A percentile compares a stretch with the other conserved stretches of the same genome.
Evolutionary conservation across 192 early-diverging fungal genomes (phyloP).

Genomic region (Coemansia sp.): DNA sequence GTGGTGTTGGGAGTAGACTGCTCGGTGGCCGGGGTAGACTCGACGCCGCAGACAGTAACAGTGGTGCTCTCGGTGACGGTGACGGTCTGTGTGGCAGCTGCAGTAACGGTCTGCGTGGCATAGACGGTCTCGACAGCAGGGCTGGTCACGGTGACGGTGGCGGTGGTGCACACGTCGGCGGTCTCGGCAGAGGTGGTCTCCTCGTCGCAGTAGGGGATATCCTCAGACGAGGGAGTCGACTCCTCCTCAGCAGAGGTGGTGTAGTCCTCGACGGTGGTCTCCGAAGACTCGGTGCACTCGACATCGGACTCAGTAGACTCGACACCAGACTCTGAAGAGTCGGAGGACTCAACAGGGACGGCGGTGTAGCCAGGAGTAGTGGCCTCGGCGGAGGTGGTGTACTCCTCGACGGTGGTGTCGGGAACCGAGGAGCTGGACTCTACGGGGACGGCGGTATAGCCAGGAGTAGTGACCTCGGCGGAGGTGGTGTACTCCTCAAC

Average conservation of each 20-base stretch:
- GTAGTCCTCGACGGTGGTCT: constrained; percentile 13
- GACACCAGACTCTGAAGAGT: background rate
- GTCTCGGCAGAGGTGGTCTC: constrained; percentile 13
- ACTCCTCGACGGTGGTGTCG: constrained; percentile 12
- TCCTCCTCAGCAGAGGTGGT: constrained; percentile 12
- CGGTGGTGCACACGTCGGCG: constrained; percentile 32
- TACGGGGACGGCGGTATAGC: constrained; percentile 10
- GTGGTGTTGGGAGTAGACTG: constrained; percentile 9
- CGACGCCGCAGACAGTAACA: constrained; percentile 23
- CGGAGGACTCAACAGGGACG: constrained; percentile 6
- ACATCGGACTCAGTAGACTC: constrained; percentile 2
- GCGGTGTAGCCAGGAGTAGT: constrained; percentile 9
- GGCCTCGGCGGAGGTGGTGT: constrained; percentile 8
- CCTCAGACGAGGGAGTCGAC: constrained; percentile 8
- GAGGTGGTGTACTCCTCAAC: constrained; percentile 11
- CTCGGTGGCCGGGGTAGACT: background rate
- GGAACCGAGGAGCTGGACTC: constrained; percentile 22
- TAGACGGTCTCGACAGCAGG: constrained; percentile 27
- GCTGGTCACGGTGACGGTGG: constrained; percentile 32
- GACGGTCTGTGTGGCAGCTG: constrained; percentile 26
- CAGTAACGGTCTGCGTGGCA: constrained; percentile 28
- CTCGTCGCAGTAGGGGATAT: constrained; percentile 11
- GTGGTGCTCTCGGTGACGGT: constrained; percentile 30
- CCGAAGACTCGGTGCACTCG: background rate
- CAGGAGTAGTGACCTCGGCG: constrained; percentile 10